A percentile compares a stretch with the other conserved stretches of the same genome.
Evolutionary conservation across 176 grass and related monocot genomes (phyloP).

Genomic region (Carex cristatella): DNA sequence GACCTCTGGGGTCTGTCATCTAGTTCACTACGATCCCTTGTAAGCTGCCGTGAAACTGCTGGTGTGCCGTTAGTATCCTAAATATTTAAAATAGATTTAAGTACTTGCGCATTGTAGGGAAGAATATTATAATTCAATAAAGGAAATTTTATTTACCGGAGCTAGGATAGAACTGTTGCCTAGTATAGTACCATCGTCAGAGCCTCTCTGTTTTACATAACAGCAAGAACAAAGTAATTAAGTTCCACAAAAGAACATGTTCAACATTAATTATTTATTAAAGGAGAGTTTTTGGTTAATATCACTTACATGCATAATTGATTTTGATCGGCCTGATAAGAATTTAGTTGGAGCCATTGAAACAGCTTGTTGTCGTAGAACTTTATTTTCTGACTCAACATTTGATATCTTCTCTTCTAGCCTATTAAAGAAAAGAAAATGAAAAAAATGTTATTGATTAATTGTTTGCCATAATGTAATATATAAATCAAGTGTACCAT

Average conservation of each 20-base stretch:
- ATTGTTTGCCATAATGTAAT: constrained; percentile 6
- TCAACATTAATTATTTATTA: not conserved
- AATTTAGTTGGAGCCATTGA: constrained; percentile 92
- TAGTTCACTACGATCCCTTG: constrained; percentile 66
- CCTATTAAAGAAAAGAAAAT: constrained; percentile 45
- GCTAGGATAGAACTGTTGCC: constrained; percentile 41
- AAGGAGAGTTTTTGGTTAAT: constrained; percentile 5
- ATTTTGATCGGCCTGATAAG: constrained; percentile 87
- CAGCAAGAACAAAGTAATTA: constrained; percentile 25
- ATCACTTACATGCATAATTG: constrained; percentile 65
- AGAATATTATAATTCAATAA: constrained; percentile 2
- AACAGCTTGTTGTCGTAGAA: constrained; percentile 95
- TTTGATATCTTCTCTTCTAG: constrained; percentile 97
- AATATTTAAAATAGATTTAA: constrained; percentile 15
- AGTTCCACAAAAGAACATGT: not conserved
- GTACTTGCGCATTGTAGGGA: not conserved
- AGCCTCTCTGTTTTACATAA: constrained; percentile 64
- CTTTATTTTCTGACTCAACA: constrained; percentile 99
- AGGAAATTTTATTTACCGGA: constrained; percentile 44
- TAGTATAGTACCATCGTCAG: constrained; percentile 57
- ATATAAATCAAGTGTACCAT: not conserved
- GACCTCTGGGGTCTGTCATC: constrained; percentile 94
- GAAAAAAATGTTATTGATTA: constrained; percentile 8
- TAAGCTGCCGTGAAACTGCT: constrained; percentile 30
- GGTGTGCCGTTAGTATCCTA: constrained; percentile 57